Evolutionary conservation across 148 eudicot species (phyloP), one percentile per base, ranked within the genome.

Genomic region (Nyssa sinensis): DNA sequence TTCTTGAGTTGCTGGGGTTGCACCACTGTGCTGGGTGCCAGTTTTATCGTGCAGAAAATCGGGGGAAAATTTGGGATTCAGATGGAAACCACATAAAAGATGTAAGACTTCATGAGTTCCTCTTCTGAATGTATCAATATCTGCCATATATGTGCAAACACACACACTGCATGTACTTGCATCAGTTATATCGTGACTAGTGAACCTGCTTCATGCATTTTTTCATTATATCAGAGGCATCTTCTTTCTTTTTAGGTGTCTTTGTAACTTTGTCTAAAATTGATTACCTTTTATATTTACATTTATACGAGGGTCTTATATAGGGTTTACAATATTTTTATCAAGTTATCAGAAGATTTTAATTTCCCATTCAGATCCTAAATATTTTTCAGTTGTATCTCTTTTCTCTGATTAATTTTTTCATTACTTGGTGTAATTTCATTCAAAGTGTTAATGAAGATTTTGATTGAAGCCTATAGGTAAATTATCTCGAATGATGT

Each of bases 21-120:
- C 97, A 93, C 51, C 97, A 90, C 37, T 94, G 97, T 80, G 98
- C 92, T 12, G 98, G 97, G 55, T 94, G 98, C 82, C 93, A 85
- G 51, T 80, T 94, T 86, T 85, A 86, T 76, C 97, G 98, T 34
- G 97, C 97, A 21, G 98, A 94, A 86, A 74, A 90, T 12, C 88
- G 98, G 4, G 97, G 96, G 47, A 66, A 75, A 30, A 83, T 83
- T 72, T 94, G 97, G 97, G 96, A 92, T 77, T 31, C 83, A 7
- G 77, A 81, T 29, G 98, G 98, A 68, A 86, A 94, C 84, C 98
- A 92, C 79, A 65, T 92, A 59, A 75, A 82, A 78, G 86, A 89
- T 73, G 98, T 94, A 84, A 87, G 93, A 51, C 51, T 71, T 27
- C 58, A 57, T 29, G 23, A 17, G 6, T 5, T 23, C 19, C 59